Conservation (phyloP, 2,329 filamentous ascomycete species). For the Colletotrichum godetiae region DNA sequence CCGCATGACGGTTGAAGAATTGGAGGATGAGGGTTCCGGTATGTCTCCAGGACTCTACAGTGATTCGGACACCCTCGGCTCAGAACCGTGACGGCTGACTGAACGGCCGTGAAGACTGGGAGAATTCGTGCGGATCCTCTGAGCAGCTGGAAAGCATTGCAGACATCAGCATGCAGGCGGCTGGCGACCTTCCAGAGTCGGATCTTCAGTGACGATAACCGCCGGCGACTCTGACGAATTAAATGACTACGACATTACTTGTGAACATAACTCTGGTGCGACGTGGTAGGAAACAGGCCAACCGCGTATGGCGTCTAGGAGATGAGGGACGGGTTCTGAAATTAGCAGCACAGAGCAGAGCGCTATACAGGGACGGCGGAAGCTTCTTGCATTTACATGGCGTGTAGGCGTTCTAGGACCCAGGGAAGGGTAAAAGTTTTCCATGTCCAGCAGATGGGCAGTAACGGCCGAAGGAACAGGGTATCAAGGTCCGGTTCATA, state of each 20-base stretch:
- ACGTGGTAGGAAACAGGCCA: conserved; percentile 24
- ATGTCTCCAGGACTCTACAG: conserved; percentile 51
- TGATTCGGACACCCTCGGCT: conserved; percentile 49
- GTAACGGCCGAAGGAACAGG: background rate
- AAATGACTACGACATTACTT: conserved; percentile 25
- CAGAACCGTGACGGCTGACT: conserved; percentile 49
- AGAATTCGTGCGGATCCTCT: conserved; percentile 65
- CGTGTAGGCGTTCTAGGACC: conserved; percentile 24
- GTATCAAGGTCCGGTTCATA: background rate
- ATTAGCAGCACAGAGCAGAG: conserved; percentile 15
- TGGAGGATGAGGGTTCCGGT: conserved; percentile 71
- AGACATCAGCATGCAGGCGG: conserved; percentile 56
- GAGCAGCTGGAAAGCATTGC: conserved; percentile 64
- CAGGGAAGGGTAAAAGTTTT: conserved; percentile 18
- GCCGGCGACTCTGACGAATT: conserved; percentile 28
- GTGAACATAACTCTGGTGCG: conserved; percentile 14
- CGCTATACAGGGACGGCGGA: conserved; percentile 17
- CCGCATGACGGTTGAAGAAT: conserved; percentile 65
- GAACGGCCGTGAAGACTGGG: conserved; percentile 59
- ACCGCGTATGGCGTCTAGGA: conserved; percentile 28
- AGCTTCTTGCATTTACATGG: conserved; percentile 31
- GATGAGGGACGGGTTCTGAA: conserved; percentile 14
- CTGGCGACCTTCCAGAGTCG: conserved; percentile 52
- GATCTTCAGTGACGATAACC: conserved; percentile 40
- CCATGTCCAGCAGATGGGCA: background rate